Conservation (phyloP, 805 yeast genomes). For the Teunomyces cretensis region DNA sequence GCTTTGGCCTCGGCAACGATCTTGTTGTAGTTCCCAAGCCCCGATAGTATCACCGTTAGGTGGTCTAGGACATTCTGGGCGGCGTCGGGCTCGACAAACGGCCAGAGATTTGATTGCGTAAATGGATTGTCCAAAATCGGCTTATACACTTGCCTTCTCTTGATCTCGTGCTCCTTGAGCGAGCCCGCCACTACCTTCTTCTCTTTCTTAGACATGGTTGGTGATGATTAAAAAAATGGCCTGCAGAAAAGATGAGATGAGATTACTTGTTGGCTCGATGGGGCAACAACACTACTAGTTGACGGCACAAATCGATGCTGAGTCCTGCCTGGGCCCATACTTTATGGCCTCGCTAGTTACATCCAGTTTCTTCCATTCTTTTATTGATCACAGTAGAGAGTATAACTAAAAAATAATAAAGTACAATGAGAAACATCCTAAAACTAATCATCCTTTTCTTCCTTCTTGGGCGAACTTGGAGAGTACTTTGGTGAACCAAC, state of each 20-base stretch:
- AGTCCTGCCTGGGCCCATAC: too few species aligned
- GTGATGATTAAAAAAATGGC: neutral
- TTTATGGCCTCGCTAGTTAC: too few species aligned
- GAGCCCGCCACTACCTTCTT: conserved; percentile 28
- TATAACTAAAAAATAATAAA: neutral
- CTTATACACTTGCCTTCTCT: conserved; percentile 57
- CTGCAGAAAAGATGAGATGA: conserved; percentile 1
- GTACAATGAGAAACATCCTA: neutral
- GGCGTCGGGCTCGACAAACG: conserved; percentile 38
- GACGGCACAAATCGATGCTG: too few species aligned
- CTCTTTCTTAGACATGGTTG: conserved; percentile 5
- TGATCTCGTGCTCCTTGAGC: conserved; percentile 48
- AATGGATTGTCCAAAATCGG: conserved; percentile 67
- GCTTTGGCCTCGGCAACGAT: conserved; percentile 9
- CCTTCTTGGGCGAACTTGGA: conserved; percentile 41
- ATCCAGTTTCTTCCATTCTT: neutral
- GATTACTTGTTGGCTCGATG: too few species aligned
- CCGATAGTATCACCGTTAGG: conserved; percentile 31
- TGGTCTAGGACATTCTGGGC: conserved; percentile 40
- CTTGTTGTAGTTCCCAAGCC: conserved; percentile 27
- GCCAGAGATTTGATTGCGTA: conserved; percentile 45
- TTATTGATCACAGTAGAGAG: conserved; percentile 2
- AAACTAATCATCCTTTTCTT: conserved; percentile 15
- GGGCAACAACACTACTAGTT: too few species aligned
- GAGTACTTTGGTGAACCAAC: conserved; percentile 46